These are phyloP conservation scores for Diaporthe aspalathi DNA, from an alignment of 2,329 filamentous ascomycete genomes.

Conservation along the genomic window DNA sequence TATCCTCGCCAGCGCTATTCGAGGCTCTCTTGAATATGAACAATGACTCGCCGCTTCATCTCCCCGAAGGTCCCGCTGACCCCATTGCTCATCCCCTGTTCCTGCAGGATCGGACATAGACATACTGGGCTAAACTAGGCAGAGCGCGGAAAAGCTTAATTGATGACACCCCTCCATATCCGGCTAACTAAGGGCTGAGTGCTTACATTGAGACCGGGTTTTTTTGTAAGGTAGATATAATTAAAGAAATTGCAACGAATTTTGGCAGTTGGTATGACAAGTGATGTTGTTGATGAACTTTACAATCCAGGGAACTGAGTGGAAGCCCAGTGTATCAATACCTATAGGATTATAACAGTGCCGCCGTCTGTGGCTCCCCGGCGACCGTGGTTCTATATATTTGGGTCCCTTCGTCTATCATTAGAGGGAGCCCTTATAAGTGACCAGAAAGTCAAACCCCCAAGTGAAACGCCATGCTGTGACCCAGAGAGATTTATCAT, in stretches of 20 bases:
- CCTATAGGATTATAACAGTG: background rate
- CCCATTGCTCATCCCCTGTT: background rate
- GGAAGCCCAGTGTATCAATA: background rate
- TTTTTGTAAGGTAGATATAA: background rate
- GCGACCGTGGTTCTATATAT: conserved; percentile 7
- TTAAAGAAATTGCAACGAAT: background rate
- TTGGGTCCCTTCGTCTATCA: conserved; percentile 15
- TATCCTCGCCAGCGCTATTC: background rate
- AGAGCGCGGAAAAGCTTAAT: background rate
- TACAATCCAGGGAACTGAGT: background rate
- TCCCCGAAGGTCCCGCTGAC: background rate
- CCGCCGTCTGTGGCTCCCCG: background rate
- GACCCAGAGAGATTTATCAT: conserved; percentile 14
- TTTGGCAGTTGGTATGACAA: background rate
- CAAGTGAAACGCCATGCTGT: conserved; percentile 26
- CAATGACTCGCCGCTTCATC: conserved; percentile 13
- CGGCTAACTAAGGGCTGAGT: no score
- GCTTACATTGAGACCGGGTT: no score
- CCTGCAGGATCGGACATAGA: background rate
- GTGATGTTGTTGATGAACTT: background rate
- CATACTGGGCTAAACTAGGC: no score
- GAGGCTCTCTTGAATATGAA: background rate
- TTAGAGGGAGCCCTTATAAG: background rate
- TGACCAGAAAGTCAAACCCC: conserved; percentile 1
- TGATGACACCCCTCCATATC: background rate